phyloP scores from a whole-genome alignment of 2,329 filamentous ascomycete genomes.

The Pseudocercospora ulei region DNA sequence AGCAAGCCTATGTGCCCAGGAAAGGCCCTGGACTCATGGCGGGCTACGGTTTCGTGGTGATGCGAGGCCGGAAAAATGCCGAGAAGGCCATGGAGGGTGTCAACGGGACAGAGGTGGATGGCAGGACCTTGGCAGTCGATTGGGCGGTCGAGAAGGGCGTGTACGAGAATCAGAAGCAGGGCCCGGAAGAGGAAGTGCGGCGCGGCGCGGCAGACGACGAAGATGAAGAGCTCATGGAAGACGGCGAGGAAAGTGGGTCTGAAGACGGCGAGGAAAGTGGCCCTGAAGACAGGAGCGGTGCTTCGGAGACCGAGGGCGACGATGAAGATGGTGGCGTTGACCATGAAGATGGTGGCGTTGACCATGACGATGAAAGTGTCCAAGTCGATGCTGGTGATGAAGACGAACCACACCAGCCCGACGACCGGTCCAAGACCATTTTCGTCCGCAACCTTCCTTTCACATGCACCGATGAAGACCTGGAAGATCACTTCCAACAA shows the following conservation, averaged over 20 bases:
- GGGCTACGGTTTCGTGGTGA: constrained; percentile 86
- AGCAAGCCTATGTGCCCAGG: constrained; percentile 74
- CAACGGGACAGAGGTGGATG: constrained; percentile 85
- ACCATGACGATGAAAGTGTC: constrained; percentile 39
- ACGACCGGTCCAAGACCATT: constrained; percentile 63
- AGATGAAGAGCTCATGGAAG: constrained; percentile 19
- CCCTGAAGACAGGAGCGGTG: constrained; percentile 23
- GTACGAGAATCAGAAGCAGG: constrained; percentile 46
- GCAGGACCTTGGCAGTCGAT: constrained; percentile 80
- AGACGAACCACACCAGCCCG: constrained; percentile 39
- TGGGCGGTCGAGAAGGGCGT: constrained; percentile 89
- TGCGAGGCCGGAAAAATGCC: constrained; percentile 81
- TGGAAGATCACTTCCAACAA: constrained; percentile 75
- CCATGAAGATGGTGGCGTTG: constrained; percentile 37
- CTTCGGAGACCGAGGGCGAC: constrained; percentile 36
- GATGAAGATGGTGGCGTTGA: constrained; percentile 39
- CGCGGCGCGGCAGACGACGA: constrained; percentile 24
- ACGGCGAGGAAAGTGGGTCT: constrained; percentile 29
- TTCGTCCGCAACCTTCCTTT: constrained; percentile 95
- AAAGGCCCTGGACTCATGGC: constrained; percentile 57
- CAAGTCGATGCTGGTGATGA: constrained; percentile 37
- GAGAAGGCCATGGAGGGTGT: constrained; percentile 74
- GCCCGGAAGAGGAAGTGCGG: constrained; percentile 29
- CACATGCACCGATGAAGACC: constrained; percentile 67
- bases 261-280: constrained; percentile 35